Evolutionary conservation across 768 basidiomycete species (phyloP).

Genomic region (Thelephora ganbajun): DNA sequence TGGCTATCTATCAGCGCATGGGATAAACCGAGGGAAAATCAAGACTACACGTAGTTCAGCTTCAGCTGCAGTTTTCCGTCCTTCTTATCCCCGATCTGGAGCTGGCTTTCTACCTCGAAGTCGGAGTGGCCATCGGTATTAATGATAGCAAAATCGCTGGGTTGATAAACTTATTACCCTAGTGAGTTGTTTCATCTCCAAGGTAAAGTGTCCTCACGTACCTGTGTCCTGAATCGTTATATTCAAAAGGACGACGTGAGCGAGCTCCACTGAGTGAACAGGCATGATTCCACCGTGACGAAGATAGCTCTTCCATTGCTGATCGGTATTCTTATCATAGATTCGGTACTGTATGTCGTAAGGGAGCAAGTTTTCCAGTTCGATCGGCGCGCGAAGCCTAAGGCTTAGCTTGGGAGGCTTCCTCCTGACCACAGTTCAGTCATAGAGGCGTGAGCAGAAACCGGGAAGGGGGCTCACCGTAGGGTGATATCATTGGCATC

Average conservation of each 20-base stretch:
- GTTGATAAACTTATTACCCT: constrained; percentile 54
- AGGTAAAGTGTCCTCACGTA: constrained; percentile 15
- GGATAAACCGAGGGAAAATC: neutral
- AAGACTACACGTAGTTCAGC: constrained; percentile 79
- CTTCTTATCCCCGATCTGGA: constrained; percentile 59
- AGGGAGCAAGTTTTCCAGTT: constrained; percentile 89
- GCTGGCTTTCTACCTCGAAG: constrained; percentile 63
- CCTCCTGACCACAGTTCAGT: constrained; percentile 24
- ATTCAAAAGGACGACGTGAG: constrained; percentile 81
- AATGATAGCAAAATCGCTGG: constrained; percentile 95
- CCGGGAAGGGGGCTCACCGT: constrained; percentile 28
- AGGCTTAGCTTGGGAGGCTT: constrained; percentile 77
- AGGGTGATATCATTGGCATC: constrained; percentile 41
- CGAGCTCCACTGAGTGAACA: constrained; percentile 86
- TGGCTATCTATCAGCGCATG: constrained; percentile 12
- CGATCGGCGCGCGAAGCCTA: constrained; percentile 82
- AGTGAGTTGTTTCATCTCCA: constrained; percentile 1
- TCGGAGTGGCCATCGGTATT: constrained; percentile 87
- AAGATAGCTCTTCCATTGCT: constrained; percentile 90
- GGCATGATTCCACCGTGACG: constrained; percentile 92
- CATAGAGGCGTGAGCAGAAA: neutral
- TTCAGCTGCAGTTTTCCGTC: constrained; percentile 69
- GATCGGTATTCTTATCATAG: constrained; percentile 88
- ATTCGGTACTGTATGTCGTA: constrained; percentile 94
- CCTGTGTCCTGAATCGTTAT: constrained; percentile 87